Evolutionary conservation across 2,329 filamentous ascomycete species (phyloP).

Genomic region (Lomentospora prolificans): DNA sequence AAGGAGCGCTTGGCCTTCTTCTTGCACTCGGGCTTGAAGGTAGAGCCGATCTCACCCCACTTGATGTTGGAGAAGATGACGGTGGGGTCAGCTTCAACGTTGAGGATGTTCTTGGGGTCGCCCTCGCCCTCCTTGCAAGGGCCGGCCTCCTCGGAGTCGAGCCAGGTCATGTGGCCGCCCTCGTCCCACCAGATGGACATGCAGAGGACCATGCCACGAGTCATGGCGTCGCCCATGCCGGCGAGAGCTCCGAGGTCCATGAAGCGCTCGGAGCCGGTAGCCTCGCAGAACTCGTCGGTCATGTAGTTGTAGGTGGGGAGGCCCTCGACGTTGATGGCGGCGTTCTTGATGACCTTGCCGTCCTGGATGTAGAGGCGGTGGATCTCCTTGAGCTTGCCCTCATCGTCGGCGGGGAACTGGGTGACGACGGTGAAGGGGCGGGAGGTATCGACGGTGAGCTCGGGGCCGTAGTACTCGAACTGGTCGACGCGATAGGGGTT

Average conservation of each 20-base stretch:
- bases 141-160: conserved; percentile 36
- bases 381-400: conserved; percentile 31
- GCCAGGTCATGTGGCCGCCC: conserved; percentile 42
- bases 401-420: conserved; percentile 32
- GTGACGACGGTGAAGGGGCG: conserved; percentile 36
- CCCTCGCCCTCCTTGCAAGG: conserved; percentile 45
- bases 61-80: conserved; percentile 48
- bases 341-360: conserved; percentile 36
- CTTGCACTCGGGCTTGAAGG: conserved; percentile 20
- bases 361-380: conserved; percentile 39
- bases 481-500: conserved; percentile 28
- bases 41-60: conserved; percentile 52
- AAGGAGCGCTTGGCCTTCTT: conserved; percentile 5
- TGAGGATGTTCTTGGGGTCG: conserved; percentile 35
- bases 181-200: conserved; percentile 46
- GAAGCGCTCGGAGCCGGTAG: conserved; percentile 19
- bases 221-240: conserved; percentile 34
- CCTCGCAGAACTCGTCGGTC: conserved; percentile 25
- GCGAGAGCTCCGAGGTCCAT: conserved; percentile 29
- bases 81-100: conserved; percentile 34
- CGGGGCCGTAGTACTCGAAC: conserved; percentile 24
- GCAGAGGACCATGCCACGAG: conserved; percentile 39
- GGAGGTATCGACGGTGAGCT: conserved; percentile 23
- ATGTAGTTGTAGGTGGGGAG: conserved; percentile 24
- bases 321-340: conserved; percentile 19